Conservation (phyloP, 805 yeast species). For the Kazachstania africana region DNA sequence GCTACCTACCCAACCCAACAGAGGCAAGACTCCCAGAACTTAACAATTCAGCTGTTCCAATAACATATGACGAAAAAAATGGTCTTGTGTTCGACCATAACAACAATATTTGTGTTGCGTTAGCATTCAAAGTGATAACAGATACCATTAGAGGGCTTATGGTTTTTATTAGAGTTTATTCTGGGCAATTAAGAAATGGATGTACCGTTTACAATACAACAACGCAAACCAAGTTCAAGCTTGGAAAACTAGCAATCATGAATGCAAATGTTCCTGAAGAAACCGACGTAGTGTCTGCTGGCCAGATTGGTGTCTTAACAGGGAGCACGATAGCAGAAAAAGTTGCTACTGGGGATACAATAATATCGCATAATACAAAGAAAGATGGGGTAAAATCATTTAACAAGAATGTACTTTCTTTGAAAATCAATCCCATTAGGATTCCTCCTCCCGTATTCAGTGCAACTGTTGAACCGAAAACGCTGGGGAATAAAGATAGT, state of each 20-base stretch:
- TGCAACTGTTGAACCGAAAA: slow-evolving; percentile 68
- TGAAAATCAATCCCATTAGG: slow-evolving; percentile 59
- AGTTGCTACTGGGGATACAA: slow-evolving; percentile 82
- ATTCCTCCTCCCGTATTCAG: slow-evolving; percentile 92
- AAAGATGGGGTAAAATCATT: slow-evolving; percentile 40
- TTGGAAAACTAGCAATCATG: slow-evolving; percentile 66
- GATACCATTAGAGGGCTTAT: slow-evolving; percentile 75
- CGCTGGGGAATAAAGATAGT: slow-evolving; percentile 67
- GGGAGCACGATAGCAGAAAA: slow-evolving; percentile 36
- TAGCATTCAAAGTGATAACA: slow-evolving; percentile 85
- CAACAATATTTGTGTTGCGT: slow-evolving; percentile 55
- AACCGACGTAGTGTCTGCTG: slow-evolving; percentile 49
- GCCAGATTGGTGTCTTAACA: slow-evolving; percentile 73
- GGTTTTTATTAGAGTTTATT: slow-evolving; percentile 76
- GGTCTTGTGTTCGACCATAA: slow-evolving; percentile 47
- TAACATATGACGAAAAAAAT: slow-evolving; percentile 28
- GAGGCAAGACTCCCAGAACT: slow-evolving; percentile 52
- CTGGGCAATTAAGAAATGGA: slow-evolving; percentile 60
- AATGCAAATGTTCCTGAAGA: slow-evolving; percentile 81
- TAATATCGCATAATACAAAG: slow-evolving; percentile 48
- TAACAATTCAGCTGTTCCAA: slow-evolving; percentile 17
- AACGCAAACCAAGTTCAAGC: slow-evolving; percentile 52
- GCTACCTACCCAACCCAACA: slow-evolving; percentile 72
- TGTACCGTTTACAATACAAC: slow-evolving; percentile 55
- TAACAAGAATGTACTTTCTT: slow-evolving; percentile 27